phyloP scores from a whole-genome alignment of 305 asterid species.

The Salvia sclarea region DNA sequence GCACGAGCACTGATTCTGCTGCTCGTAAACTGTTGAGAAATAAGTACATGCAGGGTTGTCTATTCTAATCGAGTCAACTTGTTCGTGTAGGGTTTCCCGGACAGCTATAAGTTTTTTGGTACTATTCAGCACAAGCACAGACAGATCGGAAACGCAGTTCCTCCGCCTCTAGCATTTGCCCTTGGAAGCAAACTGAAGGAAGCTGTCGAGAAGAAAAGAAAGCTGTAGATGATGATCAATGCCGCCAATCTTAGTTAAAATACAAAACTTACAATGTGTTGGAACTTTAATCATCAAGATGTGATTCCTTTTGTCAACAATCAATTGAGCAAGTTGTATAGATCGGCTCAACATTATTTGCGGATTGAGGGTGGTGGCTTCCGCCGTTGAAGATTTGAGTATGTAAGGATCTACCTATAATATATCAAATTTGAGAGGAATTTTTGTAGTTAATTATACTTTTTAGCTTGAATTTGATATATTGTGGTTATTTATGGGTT shows the following conservation, averaged over 20 bases:
- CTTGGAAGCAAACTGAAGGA: conserved; percentile 68
- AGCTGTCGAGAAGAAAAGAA: conserved; percentile 45
- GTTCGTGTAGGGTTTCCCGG: conserved; percentile 63
- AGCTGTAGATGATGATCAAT: not conserved
- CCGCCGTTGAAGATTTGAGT: not conserved
- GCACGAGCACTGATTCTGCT: not conserved
- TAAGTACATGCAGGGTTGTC: not conserved
- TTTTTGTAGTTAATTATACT: not conserved
- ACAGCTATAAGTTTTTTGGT: conserved; percentile 58
- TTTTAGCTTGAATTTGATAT: not conserved
- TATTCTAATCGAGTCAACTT: not conserved
- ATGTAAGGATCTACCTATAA: too few species aligned
- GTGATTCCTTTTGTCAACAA: not conserved
- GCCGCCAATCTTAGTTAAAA: not conserved
- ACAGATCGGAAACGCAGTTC: conserved; percentile 81
- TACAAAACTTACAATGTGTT: not conserved
- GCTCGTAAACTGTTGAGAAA: not conserved
- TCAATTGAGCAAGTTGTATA: conserved; percentile 11
- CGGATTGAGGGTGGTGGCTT: not conserved
- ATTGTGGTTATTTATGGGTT: too few species aligned
- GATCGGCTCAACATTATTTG: not conserved
- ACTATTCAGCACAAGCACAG: conserved; percentile 53
- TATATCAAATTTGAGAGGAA: not conserved
- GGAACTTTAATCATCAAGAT: conserved; percentile 2
- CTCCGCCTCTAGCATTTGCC: conserved; percentile 78